phyloP scores from a whole-genome alignment of 257 asterid species.

The Parsonsia alboflavescens region DNA sequence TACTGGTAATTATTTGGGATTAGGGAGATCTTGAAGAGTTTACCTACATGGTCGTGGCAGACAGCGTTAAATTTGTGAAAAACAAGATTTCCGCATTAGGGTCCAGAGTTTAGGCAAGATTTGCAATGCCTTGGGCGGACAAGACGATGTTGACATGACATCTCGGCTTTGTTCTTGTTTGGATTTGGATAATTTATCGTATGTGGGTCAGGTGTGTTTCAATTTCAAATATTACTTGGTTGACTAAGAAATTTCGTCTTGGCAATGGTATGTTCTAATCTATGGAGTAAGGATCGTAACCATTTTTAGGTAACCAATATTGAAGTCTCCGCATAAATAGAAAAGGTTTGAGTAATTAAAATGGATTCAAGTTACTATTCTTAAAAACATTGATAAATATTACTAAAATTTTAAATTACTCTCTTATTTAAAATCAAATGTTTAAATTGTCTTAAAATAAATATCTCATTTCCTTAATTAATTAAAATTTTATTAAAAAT shows the following conservation, averaged over 20 bases:
- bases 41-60: constrained; percentile 14
- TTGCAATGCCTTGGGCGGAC: constrained; percentile 23
- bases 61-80: constrained; percentile 3
- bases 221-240: neutral
- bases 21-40: neutral
- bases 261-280: neutral
- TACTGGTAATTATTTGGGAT: neutral
- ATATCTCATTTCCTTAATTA: too few relatives aligned
- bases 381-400: too few relatives aligned
- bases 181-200: constrained; percentile 1
- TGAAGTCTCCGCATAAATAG: too few relatives aligned
- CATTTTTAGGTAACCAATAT: too few relatives aligned
- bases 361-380: too few relatives aligned
- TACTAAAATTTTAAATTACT: too few relatives aligned
- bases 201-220: constrained; percentile 1
- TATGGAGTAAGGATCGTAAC: too few relatives aligned
- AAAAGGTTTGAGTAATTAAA: too few relatives aligned
- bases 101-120: constrained; percentile 10
- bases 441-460: too few relatives aligned
- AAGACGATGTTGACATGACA: constrained; percentile 30
- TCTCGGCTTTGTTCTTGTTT: constrained; percentile 16
- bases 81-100: neutral
- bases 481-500: too few relatives aligned
- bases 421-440: too few relatives aligned
- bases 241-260: neutral